Conservation (phyloP, 2,329 filamentous ascomycete species). For the Talaromyces amestolkiae region DNA sequence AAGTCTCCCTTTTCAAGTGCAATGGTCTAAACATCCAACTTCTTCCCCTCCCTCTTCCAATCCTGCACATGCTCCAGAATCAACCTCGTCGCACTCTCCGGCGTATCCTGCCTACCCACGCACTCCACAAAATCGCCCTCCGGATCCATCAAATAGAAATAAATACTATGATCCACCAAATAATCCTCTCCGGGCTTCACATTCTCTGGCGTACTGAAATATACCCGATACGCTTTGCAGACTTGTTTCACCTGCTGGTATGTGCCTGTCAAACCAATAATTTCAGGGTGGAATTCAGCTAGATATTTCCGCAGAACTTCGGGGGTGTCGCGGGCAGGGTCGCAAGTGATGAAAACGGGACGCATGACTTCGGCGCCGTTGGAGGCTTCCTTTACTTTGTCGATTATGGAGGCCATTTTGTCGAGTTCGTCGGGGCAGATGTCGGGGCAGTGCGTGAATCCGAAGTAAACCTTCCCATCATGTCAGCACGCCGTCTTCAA, state of each 20-base stretch:
- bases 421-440: conserved; percentile 99
- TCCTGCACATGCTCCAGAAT: conserved; percentile 84
- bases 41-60: conserved; percentile 58
- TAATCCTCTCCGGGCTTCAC: conserved; percentile 95
- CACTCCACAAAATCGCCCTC: conserved; percentile 98
- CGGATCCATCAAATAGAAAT: conserved; percentile 99
- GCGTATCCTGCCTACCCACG: conserved; percentile 89
- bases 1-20: not conserved
- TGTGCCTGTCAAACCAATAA: conserved; percentile 86
- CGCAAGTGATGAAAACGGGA: conserved; percentile 92
- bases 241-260: conserved; percentile 92
- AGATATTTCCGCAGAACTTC: conserved; percentile 81
- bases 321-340: conserved; percentile 86
- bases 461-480: conserved; percentile 79
- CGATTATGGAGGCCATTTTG: conserved; percentile 97
- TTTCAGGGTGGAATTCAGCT: conserved; percentile 80
- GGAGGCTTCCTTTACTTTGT: conserved; percentile 54
- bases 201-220: conserved; percentile 87
- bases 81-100: conserved; percentile 76
- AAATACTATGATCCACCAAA: conserved; percentile 96
- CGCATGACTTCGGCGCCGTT: conserved; percentile 52
- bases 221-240: conserved; percentile 94
- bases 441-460: conserved; percentile 96
- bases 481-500: not conserved
- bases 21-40: conserved; percentile 42